These are phyloP conservation scores for Hymenoscyphus linearis DNA, from an alignment of 2,329 filamentous ascomycete genomes.

Conservation along the genomic window DNA sequence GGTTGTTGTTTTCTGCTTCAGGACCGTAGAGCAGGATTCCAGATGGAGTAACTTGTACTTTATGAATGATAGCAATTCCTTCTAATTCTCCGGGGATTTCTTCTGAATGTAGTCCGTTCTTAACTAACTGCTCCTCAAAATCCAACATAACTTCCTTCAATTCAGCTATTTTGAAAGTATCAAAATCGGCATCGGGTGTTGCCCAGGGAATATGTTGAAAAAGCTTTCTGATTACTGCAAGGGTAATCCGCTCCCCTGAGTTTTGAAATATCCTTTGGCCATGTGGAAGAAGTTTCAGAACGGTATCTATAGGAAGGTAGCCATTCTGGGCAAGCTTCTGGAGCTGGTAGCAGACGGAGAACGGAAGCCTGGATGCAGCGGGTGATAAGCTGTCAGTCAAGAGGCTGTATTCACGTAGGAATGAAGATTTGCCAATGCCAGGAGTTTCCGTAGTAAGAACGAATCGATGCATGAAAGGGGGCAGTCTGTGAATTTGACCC, in stretches of 20 bases:
- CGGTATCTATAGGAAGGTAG: slow-evolving; percentile 51
- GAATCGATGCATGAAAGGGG: background rate
- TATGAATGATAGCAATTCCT: slow-evolving; percentile 24
- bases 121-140: slow-evolving; percentile 34
- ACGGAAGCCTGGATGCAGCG: slow-evolving; percentile 38
- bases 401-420: slow-evolving; percentile 14
- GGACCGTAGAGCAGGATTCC: slow-evolving; percentile 54
- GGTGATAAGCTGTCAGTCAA: slow-evolving; percentile 19
- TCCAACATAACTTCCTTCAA: slow-evolving; percentile 39
- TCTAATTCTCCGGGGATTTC: slow-evolving; percentile 6
- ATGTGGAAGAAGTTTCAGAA: slow-evolving; percentile 42
- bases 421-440: slow-evolving; percentile 6
- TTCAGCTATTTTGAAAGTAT: slow-evolving; percentile 34
- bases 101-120: slow-evolving; percentile 30
- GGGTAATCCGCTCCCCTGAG: slow-evolving; percentile 6
- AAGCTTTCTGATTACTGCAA: background rate
- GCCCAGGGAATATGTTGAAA: slow-evolving; percentile 49
- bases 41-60: slow-evolving; percentile 49
- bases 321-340: slow-evolving; percentile 59
- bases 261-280: slow-evolving; percentile 27
- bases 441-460: background rate
- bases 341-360: slow-evolving; percentile 55
- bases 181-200: slow-evolving; percentile 44
- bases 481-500: slow-evolving; percentile 15
- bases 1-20: slow-evolving; percentile 62